Percentiles rank a stretch among this genome's conserved stretches.
These are phyloP conservation scores for Hawksworthiomyces lignivorus DNA, from an alignment of 2,329 filamentous ascomycete species.

Conservation along the genomic window DNA sequence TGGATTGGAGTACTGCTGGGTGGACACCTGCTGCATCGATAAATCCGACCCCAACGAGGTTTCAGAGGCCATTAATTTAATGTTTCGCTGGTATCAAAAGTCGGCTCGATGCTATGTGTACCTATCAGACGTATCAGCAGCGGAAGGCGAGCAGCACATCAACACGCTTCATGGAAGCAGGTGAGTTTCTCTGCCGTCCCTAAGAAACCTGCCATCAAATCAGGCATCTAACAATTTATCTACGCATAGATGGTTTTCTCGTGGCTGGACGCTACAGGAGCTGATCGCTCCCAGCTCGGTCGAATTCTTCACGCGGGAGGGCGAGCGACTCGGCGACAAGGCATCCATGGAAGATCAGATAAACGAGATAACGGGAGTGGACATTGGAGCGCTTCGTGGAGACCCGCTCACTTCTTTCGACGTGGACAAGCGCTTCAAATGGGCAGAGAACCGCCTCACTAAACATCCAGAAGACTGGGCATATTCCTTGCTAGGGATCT, in stretches of 20 bases:
- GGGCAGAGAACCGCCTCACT: conserved; percentile 6
- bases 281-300: not conserved
- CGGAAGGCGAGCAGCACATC: not conserved
- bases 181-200: too few species aligned
- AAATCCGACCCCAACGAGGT: conserved; percentile 4
- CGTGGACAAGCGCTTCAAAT: conserved; percentile 2
- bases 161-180: too few species aligned
- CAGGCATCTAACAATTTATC: not conserved
- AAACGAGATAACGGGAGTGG: not conserved
- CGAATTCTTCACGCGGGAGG: not conserved
- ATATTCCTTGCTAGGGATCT: conserved; percentile 7
- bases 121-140: not conserved
- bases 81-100: conserved; percentile 4
- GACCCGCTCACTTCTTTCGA: not conserved
- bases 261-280: conserved; percentile 8
- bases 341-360: not conserved
- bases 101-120: conserved; percentile 4
- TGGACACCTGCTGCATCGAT: conserved; percentile 5
- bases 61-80: not conserved
- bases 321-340: not conserved
- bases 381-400: not conserved
- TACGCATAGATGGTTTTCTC: conserved; percentile 3
- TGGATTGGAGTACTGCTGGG: conserved; percentile 1
- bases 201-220: not conserved
- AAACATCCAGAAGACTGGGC: conserved; percentile 4